Evolutionary conservation across 78 protist species (phyloP).

Genomic region (Dictyostelium purpureum): DNA sequence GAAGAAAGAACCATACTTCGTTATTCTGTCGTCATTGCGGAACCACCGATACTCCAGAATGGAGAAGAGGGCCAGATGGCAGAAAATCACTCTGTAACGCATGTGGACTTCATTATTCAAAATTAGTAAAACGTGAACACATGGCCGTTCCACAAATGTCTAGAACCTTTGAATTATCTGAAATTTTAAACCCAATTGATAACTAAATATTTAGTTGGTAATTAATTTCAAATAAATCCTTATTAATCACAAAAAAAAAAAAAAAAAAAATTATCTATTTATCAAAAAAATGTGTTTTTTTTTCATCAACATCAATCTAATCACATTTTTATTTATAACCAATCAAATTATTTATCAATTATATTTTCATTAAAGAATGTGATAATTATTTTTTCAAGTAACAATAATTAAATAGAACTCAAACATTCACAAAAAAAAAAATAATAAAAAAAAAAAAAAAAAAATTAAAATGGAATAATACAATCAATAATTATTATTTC

Average conservation of each 20-base stretch:
- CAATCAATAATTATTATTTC: no score
- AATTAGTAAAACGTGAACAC: slow-evolving; percentile 65
- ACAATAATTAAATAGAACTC: no score
- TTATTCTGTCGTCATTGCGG: slow-evolving; percentile 80
- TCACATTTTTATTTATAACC: background rate
- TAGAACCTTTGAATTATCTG: slow-evolving; percentile 44
- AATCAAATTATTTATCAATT: background rate
- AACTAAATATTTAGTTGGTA: no score
- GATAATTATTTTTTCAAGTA: no score
- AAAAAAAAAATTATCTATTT: no score
- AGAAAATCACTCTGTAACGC: slow-evolving; percentile 76
- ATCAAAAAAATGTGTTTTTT: no score
- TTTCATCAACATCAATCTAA: background rate
- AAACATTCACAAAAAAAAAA: no score
- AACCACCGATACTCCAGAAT: slow-evolving; percentile 78
- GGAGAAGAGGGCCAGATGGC: slow-evolving; percentile 85
- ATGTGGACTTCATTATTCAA: slow-evolving; percentile 82
- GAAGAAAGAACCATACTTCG: slow-evolving; percentile 64
- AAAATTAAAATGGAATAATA: no score
- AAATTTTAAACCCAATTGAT: slow-evolving; percentile 37
- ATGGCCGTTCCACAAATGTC: slow-evolving; percentile 15
- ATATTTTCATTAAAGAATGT: background rate
- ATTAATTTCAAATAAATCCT: no score
- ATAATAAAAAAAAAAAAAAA: no score
- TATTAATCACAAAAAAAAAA: no score